Evolutionary conservation across 1,139 yeast species (phyloP).

Genomic region (Kluyveromyces sp.): DNA sequence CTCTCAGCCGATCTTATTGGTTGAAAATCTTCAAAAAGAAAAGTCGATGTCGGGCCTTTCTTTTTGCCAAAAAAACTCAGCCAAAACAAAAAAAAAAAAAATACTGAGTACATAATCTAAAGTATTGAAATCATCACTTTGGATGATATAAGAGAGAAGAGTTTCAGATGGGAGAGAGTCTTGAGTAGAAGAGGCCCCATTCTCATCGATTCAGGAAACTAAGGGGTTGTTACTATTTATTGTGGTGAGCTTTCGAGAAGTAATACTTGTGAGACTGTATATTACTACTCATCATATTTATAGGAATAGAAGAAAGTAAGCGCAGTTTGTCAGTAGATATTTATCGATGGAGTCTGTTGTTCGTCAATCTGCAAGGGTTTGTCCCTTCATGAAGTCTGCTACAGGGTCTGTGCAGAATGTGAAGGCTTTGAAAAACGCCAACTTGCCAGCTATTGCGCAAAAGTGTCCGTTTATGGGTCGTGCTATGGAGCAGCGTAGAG

Average conservation of each 20-base stretch:
- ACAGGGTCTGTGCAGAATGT: constrained; percentile 52
- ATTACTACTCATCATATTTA: no score
- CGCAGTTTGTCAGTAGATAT: not conserved
- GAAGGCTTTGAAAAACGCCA: constrained; percentile 43
- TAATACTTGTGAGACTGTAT: no score
- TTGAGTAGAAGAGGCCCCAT: no score
- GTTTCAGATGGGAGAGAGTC: no score
- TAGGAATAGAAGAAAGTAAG: not conserved
- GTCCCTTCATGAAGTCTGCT: constrained; percentile 73
- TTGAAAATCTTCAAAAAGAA: not conserved
- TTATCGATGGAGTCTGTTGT: constrained; percentile 66
- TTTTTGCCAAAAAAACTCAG: not conserved
- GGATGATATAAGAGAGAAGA: no score
- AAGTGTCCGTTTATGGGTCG: constrained; percentile 86
- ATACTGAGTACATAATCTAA: no score
- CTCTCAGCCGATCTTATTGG: not conserved
- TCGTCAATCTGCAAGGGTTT: constrained; percentile 67
- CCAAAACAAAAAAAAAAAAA: no score
- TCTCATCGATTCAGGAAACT: no score
- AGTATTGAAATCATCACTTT: no score
- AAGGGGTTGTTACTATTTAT: no score
- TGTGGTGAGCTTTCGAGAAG: no score
- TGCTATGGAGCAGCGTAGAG: constrained; percentile 41
- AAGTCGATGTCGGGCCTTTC: not conserved
- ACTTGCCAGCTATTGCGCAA: constrained; percentile 55